Evolutionary conservation across 371 early-diverging fungal genomes (phyloP).

Genomic region (Mucor indicus): DNA sequence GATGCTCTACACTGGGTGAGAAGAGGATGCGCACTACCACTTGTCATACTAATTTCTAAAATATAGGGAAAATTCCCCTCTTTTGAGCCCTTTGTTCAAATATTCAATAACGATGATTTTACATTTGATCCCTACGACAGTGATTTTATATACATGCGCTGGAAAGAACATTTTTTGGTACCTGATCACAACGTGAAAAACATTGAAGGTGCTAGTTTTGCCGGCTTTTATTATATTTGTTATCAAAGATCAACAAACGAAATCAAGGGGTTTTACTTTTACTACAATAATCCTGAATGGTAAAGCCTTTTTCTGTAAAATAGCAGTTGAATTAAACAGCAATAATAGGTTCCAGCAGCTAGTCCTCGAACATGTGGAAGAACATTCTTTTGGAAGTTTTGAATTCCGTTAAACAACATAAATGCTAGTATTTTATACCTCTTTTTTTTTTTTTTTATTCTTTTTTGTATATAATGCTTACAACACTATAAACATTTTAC

Average conservation of each 20-base stretch:
- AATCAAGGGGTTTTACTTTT: slow-evolving; percentile 88
- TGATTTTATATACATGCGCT: slow-evolving; percentile 91
- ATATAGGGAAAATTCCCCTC: slow-evolving; percentile 61
- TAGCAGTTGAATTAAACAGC: neutral
- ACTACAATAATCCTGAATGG: slow-evolving; percentile 76
- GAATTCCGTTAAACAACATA: slow-evolving; percentile 57
- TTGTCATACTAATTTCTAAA: no score
- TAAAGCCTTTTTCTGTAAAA: slow-evolving; percentile 36
- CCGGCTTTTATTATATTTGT: slow-evolving; percentile 94
- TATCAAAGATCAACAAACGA: slow-evolving; percentile 74
- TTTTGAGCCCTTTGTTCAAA: slow-evolving; percentile 57
- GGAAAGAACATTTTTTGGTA: slow-evolving; percentile 96
- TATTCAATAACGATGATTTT: slow-evolving; percentile 70
- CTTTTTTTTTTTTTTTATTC: neutral
- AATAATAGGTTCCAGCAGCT: slow-evolving; percentile 74
- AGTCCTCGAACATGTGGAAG: slow-evolving; percentile 61
- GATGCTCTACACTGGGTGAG: slow-evolving; percentile 83
- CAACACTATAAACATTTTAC: neutral
- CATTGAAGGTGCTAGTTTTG: slow-evolving; percentile 91
- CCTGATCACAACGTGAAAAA: slow-evolving; percentile 88
- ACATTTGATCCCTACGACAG: slow-evolving; percentile 65
- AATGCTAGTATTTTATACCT: neutral
- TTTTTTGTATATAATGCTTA: neutral
- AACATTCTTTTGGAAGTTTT: slow-evolving; percentile 51
- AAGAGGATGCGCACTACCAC: no score